These are phyloP conservation scores for Colletotrichum lindemuthianum DNA, from an alignment of 2,329 filamentous ascomycete genomes.

Conservation along the genomic window DNA sequence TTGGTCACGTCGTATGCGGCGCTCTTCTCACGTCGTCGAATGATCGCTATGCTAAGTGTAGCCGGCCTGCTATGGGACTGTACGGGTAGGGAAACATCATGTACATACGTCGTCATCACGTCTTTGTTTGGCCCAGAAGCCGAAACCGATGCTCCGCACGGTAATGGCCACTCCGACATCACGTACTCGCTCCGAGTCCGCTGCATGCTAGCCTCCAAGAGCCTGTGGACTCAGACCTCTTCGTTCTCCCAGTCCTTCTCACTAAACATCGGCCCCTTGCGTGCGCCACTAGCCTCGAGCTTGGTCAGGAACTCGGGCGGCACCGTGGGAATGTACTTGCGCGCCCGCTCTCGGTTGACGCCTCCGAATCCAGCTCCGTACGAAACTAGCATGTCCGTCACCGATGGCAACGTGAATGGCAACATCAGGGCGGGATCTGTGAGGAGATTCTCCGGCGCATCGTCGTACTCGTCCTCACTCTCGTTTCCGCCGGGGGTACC, in stretches of 20 bases:
- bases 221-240: constrained; percentile 54
- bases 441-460: constrained; percentile 78
- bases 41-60: too few species aligned
- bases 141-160: too few species aligned
- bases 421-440: constrained; percentile 92
- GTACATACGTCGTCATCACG: too few species aligned
- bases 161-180: too few species aligned
- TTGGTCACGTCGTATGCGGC: too few species aligned
- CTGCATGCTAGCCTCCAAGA: too few species aligned
- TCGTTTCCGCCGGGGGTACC: constrained; percentile 45
- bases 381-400: constrained; percentile 95
- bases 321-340: constrained; percentile 95
- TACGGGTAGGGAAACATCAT: too few species aligned
- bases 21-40: too few species aligned
- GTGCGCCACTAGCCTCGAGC: constrained; percentile 71
- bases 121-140: too few species aligned
- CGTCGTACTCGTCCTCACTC: constrained; percentile 69
- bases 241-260: constrained; percentile 76
- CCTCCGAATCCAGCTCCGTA: constrained; percentile 96
- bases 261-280: constrained; percentile 66
- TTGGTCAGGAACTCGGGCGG: constrained; percentile 93
- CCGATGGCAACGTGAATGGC: constrained; percentile 93
- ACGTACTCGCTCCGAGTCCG: too few species aligned
- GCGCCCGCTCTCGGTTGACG: constrained; percentile 87
- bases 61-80: too few species aligned